Evolutionary conservation across 2,329 filamentous ascomycete genomes (phyloP).

Genomic region (Aspergillus sp.): DNA sequence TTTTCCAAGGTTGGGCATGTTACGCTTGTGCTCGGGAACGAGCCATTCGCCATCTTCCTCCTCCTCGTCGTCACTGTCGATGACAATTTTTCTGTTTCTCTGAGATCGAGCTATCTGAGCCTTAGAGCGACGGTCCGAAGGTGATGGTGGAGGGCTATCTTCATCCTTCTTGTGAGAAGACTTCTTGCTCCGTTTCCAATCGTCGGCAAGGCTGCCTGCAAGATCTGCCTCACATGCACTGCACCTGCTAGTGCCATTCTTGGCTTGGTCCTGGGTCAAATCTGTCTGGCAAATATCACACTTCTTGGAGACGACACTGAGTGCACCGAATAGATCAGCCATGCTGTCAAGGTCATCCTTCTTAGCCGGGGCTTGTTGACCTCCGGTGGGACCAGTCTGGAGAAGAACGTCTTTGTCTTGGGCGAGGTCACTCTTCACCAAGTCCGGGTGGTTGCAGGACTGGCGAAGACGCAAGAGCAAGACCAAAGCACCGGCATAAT

Average conservation of each 20-base stretch:
- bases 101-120: constrained; percentile 20
- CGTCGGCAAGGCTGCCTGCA: constrained; percentile 47
- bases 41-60: constrained; percentile 72
- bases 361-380: constrained; percentile 47
- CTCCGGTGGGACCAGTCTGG: constrained; percentile 51
- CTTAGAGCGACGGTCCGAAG: constrained; percentile 15
- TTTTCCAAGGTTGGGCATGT: constrained; percentile 60
- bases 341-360: constrained; percentile 72
- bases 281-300: constrained; percentile 79
- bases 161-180: constrained; percentile 36
- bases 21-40: constrained; percentile 63
- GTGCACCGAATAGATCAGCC: constrained; percentile 77
- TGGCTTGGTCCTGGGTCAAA: constrained; percentile 54
- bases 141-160: constrained; percentile 25
- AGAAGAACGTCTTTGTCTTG: constrained; percentile 82
- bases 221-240: constrained; percentile 71
- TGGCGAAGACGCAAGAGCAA: constrained; percentile 86
- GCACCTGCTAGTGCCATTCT: constrained; percentile 57
- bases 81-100: constrained; percentile 41
- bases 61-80: constrained; percentile 57
- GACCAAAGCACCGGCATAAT: constrained; percentile 91
- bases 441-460: constrained; percentile 87
- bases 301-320: constrained; percentile 71
- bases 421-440: constrained; percentile 78
- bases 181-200: constrained; percentile 39